phyloP scores from a whole-genome alignment of 2,329 filamentous ascomycete genomes.

The Mycogone perniciosa region DNA sequence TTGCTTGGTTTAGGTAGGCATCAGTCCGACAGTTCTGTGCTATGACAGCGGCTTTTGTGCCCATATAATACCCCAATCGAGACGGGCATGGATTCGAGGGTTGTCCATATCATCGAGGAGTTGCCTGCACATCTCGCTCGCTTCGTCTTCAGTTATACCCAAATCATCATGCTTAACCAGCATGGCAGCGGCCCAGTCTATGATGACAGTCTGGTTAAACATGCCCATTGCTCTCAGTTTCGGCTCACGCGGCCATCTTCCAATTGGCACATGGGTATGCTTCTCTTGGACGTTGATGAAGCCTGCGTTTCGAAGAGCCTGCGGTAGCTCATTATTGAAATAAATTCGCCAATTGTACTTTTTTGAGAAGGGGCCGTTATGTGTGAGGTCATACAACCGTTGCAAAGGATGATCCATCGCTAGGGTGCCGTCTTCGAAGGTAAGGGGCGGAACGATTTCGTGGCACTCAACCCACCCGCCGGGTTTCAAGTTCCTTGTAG shows the following conservation, averaged over 20 bases:
- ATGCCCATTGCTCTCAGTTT: constrained; percentile 32
- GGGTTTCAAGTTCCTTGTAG: constrained; percentile 27
- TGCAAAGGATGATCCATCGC: constrained; percentile 26
- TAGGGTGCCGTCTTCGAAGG: constrained; percentile 27
- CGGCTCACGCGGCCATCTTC: constrained; percentile 31
- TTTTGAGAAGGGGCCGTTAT: constrained; percentile 25
- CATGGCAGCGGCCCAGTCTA: constrained; percentile 30
- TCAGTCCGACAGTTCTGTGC: not conserved
- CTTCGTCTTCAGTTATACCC: constrained; percentile 29
- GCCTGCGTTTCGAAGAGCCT: constrained; percentile 26
- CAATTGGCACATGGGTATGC: constrained; percentile 28
- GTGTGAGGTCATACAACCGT: constrained; percentile 27
- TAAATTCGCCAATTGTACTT: constrained; percentile 31
- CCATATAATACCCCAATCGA: constrained; percentile 33
- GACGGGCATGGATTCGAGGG: constrained; percentile 26
- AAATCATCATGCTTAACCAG: constrained; percentile 27
- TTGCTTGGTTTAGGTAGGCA: not conserved
- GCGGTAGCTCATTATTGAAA: constrained; percentile 23
- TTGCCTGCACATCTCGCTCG: constrained; percentile 25
- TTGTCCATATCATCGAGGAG: constrained; percentile 28
- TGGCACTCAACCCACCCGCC: constrained; percentile 37
- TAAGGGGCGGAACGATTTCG: constrained; percentile 27
- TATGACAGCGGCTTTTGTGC: constrained; percentile 28
- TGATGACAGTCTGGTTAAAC: constrained; percentile 29
- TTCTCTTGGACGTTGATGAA: constrained; percentile 28